Evolutionary conservation across 352 stramenopile genomes (phyloP).

Genomic region (Phytophthora fragariaefolia): DNA sequence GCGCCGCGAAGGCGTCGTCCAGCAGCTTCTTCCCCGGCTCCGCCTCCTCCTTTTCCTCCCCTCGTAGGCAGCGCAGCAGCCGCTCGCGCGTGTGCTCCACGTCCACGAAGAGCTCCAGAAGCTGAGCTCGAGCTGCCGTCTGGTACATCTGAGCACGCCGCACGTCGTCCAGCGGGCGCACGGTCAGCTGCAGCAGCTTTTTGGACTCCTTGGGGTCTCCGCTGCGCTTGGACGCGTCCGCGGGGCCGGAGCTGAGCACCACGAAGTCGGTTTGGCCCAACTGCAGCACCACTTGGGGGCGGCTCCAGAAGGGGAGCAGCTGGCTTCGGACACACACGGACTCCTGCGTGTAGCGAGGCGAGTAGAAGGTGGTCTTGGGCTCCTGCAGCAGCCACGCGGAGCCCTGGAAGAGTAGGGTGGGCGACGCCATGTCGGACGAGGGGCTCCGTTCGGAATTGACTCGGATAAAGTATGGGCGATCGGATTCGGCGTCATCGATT

Average conservation of each 20-base stretch:
- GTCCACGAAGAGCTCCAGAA: constrained; percentile 53
- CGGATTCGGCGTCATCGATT: background rate
- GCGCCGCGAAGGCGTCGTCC: constrained; percentile 48
- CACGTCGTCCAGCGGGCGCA: constrained; percentile 52
- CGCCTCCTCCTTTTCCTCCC: background rate
- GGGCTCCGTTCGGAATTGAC: background rate
- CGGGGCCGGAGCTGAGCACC: constrained; percentile 30
- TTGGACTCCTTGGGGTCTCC: constrained; percentile 35
- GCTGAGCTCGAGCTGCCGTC: constrained; percentile 43
- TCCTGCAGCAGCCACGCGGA: constrained; percentile 46
- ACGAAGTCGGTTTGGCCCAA: constrained; percentile 29
- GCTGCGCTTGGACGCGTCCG: constrained; percentile 24
- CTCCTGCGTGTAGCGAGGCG: constrained; percentile 43
- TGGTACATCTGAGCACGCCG: constrained; percentile 48
- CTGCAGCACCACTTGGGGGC: constrained; percentile 42
- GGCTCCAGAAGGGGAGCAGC: constrained; percentile 42
- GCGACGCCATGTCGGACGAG: constrained; percentile 8
- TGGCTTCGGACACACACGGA: constrained; percentile 23
- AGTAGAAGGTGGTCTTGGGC: constrained; percentile 43
- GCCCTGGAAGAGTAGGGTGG: constrained; percentile 30
- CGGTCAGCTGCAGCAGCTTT: constrained; percentile 43
- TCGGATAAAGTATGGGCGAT: background rate
- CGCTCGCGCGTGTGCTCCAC: constrained; percentile 31
- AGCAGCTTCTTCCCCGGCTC: constrained; percentile 30
- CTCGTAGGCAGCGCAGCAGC: constrained; percentile 25